A percentile compares a stretch with the other conserved stretches of the same genome.
Evolutionary conservation across 352 stramenopile species (phyloP).

Genomic region (Pythium insidiosum): DNA sequence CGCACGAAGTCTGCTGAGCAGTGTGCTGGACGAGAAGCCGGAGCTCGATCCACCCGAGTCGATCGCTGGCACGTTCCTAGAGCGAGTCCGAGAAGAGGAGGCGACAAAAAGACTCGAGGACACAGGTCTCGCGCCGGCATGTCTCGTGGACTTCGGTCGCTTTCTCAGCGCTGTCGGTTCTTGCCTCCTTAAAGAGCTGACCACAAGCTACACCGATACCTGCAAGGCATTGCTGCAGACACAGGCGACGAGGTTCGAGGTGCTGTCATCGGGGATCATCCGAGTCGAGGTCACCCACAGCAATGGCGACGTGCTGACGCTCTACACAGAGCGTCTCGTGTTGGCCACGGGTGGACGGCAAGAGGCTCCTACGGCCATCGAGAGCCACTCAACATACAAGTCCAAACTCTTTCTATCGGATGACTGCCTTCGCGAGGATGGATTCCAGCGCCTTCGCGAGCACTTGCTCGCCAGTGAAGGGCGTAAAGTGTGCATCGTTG

Average conservation of each 20-base stretch:
- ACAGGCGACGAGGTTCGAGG: conserved; percentile 32
- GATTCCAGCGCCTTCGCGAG: conserved; percentile 39
- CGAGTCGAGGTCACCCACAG: conserved; percentile 33
- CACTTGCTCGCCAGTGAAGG: conserved; percentile 31
- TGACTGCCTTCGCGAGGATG: conserved; percentile 48
- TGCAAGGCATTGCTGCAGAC: conserved; percentile 49
- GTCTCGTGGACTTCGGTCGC: conserved; percentile 50
- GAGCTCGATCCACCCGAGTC: conserved; percentile 68
- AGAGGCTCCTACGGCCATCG: conserved; percentile 23
- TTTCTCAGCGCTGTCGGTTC: conserved; percentile 55
- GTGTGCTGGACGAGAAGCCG: conserved; percentile 70
- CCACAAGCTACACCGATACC: conserved; percentile 23
- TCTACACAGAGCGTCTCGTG: conserved; percentile 56
- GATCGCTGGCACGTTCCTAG: conserved; percentile 67
- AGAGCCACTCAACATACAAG: conserved; percentile 21
- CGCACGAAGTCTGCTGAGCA: conserved; percentile 57
- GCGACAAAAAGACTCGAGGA: conserved; percentile 47
- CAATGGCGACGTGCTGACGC: conserved; percentile 19
- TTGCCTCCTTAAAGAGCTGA: conserved; percentile 36
- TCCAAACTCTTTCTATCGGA: conserved; percentile 67
- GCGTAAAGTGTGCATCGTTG: conserved; percentile 72
- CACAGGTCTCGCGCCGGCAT: conserved; percentile 36
- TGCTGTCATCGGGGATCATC: conserved; percentile 36
- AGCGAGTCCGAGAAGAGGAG: conserved; percentile 36
- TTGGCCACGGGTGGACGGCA: conserved; percentile 65